Evolutionary conservation across 2,329 filamentous ascomycete species (phyloP).

Genomic region (Ascochyta viciae-villosae): DNA sequence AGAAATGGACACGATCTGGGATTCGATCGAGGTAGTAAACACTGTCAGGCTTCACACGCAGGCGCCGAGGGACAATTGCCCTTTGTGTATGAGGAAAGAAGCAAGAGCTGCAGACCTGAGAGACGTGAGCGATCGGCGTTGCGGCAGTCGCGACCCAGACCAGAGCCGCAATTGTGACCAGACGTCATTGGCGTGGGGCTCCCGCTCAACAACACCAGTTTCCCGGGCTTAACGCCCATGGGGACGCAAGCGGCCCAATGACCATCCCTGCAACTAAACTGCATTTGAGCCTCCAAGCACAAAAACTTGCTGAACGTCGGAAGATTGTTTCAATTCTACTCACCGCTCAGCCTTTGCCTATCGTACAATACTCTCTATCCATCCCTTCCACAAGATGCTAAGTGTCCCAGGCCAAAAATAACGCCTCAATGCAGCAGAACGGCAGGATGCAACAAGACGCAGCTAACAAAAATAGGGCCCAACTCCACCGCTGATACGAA

Average conservation of each 20-base stretch:
- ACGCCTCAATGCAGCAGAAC: conserved; percentile 25
- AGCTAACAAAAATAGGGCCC: conserved; percentile 31
- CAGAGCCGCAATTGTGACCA: conserved; percentile 27
- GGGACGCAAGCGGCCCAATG: conserved; percentile 11
- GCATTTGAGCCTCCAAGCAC: conserved; percentile 14
- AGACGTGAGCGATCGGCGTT: conserved; percentile 30
- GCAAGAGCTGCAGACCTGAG: conserved; percentile 20
- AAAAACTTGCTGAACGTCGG: conserved; percentile 14
- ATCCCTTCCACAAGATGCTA: conserved; percentile 29
- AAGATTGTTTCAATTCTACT: conserved; percentile 19
- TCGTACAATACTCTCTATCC: conserved; percentile 28
- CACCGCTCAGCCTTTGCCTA: conserved; percentile 24
- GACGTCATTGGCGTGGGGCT: conserved; percentile 31
- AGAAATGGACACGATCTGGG: conserved; percentile 11
- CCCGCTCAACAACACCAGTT: conserved; percentile 25
- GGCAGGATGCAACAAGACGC: conserved; percentile 32
- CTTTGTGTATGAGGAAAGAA: conserved; percentile 21
- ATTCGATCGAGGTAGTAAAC: conserved; percentile 16
- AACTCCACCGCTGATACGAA: conserved; percentile 47
- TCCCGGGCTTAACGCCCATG: conserved; percentile 13
- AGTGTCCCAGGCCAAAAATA: conserved; percentile 14
- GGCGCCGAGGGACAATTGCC: conserved; percentile 28
- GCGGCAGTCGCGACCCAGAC: conserved; percentile 29
- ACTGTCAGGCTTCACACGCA: conserved; percentile 17
- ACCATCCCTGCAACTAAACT: conserved; percentile 10